Percentiles rank a stretch among this genome's conserved stretches.
Conservation (phyloP, 192 early-diverging fungal species). For the Pecoramyces ruminantium region DNA sequence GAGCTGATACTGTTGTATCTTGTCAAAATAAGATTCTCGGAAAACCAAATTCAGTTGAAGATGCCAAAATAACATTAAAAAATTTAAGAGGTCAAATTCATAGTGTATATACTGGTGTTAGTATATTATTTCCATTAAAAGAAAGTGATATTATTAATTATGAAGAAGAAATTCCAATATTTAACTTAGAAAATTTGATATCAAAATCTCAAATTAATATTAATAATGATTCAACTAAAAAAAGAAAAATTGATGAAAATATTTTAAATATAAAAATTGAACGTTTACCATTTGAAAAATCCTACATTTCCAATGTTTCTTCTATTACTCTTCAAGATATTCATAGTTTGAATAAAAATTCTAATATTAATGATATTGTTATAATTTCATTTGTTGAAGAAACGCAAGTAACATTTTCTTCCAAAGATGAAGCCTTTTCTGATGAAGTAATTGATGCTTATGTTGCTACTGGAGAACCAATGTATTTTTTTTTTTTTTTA, state of each 20-base stretch:
- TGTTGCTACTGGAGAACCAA: conserved; percentile 36
- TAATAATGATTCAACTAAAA: background rate
- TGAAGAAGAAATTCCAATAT: background rate
- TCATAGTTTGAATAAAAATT: background rate
- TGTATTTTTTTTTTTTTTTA: too few relatives aligned
- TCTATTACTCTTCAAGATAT: background rate
- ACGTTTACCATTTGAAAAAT: background rate
- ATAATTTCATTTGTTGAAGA: conserved; percentile 24
- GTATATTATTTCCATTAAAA: conserved; percentile 19
- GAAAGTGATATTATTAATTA: background rate
- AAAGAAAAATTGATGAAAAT: background rate
- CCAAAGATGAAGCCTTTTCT: conserved; percentile 15
- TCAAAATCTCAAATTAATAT: background rate
- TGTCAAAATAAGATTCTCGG: conserved; percentile 51
- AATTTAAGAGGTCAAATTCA: conserved; percentile 41
- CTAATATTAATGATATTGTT: background rate
- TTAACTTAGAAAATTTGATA: conserved; percentile 2
- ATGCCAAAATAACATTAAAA: conserved; percentile 44
- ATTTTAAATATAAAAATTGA: background rate
- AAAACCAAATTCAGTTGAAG: conserved; percentile 44
- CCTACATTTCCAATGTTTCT: background rate
- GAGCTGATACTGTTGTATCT: conserved; percentile 69
- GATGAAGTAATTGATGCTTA: conserved; percentile 49
- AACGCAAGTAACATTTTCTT: conserved; percentile 50
- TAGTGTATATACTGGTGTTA: conserved; percentile 56